Evolutionary conservation across 352 stramenopile species (phyloP).

Genomic region (Globisporangium emineosum): DNA sequence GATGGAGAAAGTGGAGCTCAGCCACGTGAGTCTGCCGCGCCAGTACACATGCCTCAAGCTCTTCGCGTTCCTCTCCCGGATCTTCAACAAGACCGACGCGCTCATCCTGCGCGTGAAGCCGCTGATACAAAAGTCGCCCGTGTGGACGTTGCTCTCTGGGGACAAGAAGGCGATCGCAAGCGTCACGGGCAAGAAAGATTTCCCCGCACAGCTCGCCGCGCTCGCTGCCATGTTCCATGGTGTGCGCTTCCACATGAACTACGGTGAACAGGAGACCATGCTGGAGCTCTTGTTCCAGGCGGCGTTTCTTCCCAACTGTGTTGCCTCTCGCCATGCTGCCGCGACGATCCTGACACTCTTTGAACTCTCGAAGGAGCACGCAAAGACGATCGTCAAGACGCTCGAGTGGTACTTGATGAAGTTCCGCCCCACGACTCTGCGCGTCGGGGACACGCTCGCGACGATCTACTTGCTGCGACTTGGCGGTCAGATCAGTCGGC

Average conservation of each 20-base stretch:
- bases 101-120: conserved; percentile 34
- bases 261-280: conserved; percentile 27
- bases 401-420: conserved; percentile 55
- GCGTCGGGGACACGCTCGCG: conserved; percentile 53
- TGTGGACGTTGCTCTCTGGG: conserved; percentile 35
- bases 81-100: conserved; percentile 47
- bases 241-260: conserved; percentile 48
- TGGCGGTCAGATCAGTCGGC: conserved; percentile 51
- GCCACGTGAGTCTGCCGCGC: conserved; percentile 39
- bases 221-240: conserved; percentile 51
- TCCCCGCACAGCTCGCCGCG: conserved; percentile 43
- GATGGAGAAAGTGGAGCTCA: conserved; percentile 50
- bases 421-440: conserved; percentile 41
- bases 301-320: conserved; percentile 43
- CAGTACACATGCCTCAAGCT: conserved; percentile 54
- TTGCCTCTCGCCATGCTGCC: conserved; percentile 55
- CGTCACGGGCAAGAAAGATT: conserved; percentile 51
- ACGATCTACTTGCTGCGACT: conserved; percentile 66
- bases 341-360: conserved; percentile 54
- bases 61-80: conserved; percentile 52
- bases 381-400: conserved; percentile 36
- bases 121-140: conserved; percentile 52
- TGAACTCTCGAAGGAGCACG: conserved; percentile 32
- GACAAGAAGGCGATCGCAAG: conserved; percentile 47
- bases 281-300: conserved; percentile 57